Conservation (phyloP, 176 grass and related monocot species). For the Alloteropsis semialata region DNA sequence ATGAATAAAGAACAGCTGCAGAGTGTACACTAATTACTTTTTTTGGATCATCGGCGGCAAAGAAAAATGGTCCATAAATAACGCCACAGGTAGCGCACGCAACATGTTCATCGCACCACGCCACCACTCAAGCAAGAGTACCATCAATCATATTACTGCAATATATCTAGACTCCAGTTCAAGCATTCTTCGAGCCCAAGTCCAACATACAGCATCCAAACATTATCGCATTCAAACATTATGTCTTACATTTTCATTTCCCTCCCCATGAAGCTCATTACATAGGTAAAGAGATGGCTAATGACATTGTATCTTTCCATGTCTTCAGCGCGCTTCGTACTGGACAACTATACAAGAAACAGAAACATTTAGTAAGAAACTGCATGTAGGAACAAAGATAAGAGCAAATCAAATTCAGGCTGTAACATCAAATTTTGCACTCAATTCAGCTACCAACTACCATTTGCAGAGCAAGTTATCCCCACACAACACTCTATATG, state of each 20-base stretch:
- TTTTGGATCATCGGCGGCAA: no score
- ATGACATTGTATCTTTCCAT: background rate
- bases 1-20: no score
- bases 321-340: constrained; percentile 45
- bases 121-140: no score
- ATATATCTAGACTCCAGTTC: no score
- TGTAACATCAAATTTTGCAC: background rate
- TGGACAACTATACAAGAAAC: constrained; percentile 34
- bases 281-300: background rate
- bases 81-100: no score
- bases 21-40: no score
- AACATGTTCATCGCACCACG: no score
- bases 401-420: background rate
- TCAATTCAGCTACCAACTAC: background rate
- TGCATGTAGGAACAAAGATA: background rate
- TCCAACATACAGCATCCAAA: no score
- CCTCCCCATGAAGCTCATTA: background rate
- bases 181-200: no score
- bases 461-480: background rate
- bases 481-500: background rate
- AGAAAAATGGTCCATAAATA: no score
- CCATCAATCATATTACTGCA: no score
- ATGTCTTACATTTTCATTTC: background rate
- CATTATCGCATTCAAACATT: background rate
- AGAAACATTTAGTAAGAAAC: background rate